Percentiles rank a stretch among this genome's conserved stretches.
These are phyloP conservation scores for Balakata baccata DNA, from an alignment of 345 rosid genomes.

Conservation along the genomic window DNA sequence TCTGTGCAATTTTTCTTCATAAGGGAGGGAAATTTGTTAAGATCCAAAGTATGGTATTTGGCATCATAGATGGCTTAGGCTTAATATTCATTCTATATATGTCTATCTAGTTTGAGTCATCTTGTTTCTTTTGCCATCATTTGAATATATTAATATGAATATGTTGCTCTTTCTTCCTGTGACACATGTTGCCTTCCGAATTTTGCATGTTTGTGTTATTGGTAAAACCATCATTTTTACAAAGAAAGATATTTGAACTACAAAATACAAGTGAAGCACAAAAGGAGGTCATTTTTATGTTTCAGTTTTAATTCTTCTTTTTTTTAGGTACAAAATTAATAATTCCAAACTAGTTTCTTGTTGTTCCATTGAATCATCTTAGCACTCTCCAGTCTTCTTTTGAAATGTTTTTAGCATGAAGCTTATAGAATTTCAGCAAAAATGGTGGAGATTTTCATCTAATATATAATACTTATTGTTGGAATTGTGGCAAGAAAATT, in stretches of 20 bases:
- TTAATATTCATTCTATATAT: not conserved
- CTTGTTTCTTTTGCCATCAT: constrained; percentile 2
- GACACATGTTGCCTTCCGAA: not conserved
- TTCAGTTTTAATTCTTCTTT: not conserved
- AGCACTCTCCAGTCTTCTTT: not conserved
- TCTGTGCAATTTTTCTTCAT: no score
- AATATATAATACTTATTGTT: not conserved
- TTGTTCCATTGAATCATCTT: not conserved
- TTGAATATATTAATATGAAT: not conserved
- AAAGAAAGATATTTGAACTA: constrained; percentile 85
- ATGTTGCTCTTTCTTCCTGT: not conserved
- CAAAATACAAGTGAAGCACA: constrained; percentile 79
- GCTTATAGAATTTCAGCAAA: not conserved
- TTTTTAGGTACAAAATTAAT: not conserved
- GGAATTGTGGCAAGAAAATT: no score
- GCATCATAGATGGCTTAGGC: no score
- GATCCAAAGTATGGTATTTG: no score
- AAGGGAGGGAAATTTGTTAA: no score
- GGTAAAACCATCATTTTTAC: constrained; percentile 74
- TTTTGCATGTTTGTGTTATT: constrained; percentile 6
- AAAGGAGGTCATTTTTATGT: constrained; percentile 49
- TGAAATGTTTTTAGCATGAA: not conserved
- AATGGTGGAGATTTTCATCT: not conserved
- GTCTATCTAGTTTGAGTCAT: not conserved
- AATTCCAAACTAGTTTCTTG: not conserved